Base-by-base conservation (phyloP, 139 green algal genomes). In the Chlorella sp. region DNA sequence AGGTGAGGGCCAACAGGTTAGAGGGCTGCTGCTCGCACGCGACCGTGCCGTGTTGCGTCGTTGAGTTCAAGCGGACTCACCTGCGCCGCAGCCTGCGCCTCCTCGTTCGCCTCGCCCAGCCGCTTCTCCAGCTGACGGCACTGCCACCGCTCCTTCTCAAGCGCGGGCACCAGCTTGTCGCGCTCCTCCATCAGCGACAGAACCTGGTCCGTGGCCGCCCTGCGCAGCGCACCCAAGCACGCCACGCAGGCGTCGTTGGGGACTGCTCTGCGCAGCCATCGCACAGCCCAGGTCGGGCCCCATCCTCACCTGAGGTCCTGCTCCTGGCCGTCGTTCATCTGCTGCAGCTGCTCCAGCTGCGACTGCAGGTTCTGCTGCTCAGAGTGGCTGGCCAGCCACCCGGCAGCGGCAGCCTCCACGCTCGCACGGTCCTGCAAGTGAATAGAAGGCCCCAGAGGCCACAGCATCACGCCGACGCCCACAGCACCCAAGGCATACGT, bases 131-230 rank as follows among this genome's bases (percentile, higher is more conserved):
- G 70, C 77, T 87, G 79, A 31, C 81, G 70, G 0, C 34, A 34
- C 70, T 84, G 81, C 84, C 84, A 89, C 51, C 71, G 76, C 17
- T 65, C 65, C 71, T 87, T 68, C 69, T 89, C 78, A 20, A 87
- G 35, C 74, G 78, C 65, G 4, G 76, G 74, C 26, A 69, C 22
- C 72, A 84, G 60, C 50, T 51, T 23, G 2, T 83, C 74, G 27
- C 77, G 79, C 35, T 80, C 68, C 14, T 73, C 71, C 60, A 29
- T 31, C 4, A 73, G 49, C 0, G 55, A n/a, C 49, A 77, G 36
- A 5, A 84, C 10, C 31, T 76, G 49, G 4, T 31, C 62, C 1
- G 23, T 27, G 30, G 69, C 72, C 34, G 17, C 31, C 77, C 77
- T 82, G 76, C n/a, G n/a, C n/a, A n/a, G n/a, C n/a, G n/a, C n/a